Conservation (phyloP, 352 stramenopile species). For the Pythium coloratum region DNA sequence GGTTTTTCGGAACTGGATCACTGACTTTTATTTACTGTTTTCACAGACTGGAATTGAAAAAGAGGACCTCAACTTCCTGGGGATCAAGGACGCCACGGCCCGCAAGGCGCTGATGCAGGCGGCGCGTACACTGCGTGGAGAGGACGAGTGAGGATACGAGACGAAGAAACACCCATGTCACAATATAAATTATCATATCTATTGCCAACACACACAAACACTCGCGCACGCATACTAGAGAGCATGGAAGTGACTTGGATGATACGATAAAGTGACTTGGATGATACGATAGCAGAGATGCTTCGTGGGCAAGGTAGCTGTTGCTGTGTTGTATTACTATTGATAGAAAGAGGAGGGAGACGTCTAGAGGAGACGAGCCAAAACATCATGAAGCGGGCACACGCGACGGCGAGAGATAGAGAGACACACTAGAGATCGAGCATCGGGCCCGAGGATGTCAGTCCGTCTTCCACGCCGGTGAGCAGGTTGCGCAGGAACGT, state of each 20-base stretch:
- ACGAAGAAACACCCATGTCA: conserved; percentile 6
- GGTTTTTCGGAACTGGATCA: background rate
- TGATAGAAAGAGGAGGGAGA: conserved; percentile 8
- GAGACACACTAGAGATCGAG: conserved; percentile 23
- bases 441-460: conserved; percentile 50
- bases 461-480: conserved; percentile 87
- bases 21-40: conserved; percentile 11
- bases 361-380: conserved; percentile 1
- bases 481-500: conserved; percentile 92
- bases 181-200: conserved; percentile 32
- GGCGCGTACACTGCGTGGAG: conserved; percentile 37
- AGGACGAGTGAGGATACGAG: conserved; percentile 17
- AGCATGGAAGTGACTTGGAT: too few relatives aligned
- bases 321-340: conserved; percentile 18
- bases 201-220: conserved; percentile 3
- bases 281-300: too few relatives aligned
- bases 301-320: too few relatives aligned
- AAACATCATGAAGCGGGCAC: background rate
- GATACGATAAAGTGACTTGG: too few relatives aligned
- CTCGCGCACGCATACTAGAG: background rate
- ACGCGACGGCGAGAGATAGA: background rate
- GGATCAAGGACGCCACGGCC: conserved; percentile 65
- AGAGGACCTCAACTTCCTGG: conserved; percentile 85
- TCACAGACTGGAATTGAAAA: conserved; percentile 80
- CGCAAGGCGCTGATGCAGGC: conserved; percentile 64